A percentile compares a stretch with the other conserved stretches of the same genome.
Conservation (phyloP, 306 rosid species). For the Psophocarpus tetragonolobus region DNA sequence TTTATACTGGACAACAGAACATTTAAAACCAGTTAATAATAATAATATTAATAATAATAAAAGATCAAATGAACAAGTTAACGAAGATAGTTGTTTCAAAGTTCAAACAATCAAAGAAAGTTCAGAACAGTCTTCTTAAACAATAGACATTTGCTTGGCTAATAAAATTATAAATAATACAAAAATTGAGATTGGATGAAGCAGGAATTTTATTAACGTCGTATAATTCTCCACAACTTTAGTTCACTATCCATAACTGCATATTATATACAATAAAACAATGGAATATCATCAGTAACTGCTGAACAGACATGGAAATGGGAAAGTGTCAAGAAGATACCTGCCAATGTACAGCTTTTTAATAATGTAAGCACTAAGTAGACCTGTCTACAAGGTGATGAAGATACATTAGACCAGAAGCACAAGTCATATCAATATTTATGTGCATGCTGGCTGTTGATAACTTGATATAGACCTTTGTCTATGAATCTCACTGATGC, state of each 20-base stretch:
- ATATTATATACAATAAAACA: background rate
- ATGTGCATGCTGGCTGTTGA: background rate
- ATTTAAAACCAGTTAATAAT: too few relatives aligned
- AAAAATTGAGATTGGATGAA: conserved; percentile 10
- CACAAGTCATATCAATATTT: conserved; percentile 7
- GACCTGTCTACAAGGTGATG: conserved; percentile 69
- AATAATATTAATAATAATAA: background rate
- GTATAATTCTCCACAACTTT: background rate
- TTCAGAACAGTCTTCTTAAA: background rate
- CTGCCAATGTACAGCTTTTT: conserved; percentile 93
- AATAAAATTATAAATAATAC: background rate
- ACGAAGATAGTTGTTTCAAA: conserved; percentile 13
- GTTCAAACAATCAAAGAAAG: conserved; percentile 30
- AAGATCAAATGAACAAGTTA: background rate
- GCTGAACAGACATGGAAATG: conserved; percentile 17
- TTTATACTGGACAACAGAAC: background rate
- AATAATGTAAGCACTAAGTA: conserved; percentile 85
- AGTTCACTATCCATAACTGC: conserved; percentile 18
- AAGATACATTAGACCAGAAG: conserved; percentile 45
- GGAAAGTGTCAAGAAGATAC: conserved; percentile 44
- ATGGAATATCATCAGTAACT: conserved; percentile 17
- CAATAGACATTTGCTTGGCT: background rate
- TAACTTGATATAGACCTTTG: background rate
- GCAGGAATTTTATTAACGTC: background rate
- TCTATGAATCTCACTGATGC: background rate